Conservation (phyloP, 2,329 filamentous ascomycete genomes). For the Penicillium sp. region DNA sequence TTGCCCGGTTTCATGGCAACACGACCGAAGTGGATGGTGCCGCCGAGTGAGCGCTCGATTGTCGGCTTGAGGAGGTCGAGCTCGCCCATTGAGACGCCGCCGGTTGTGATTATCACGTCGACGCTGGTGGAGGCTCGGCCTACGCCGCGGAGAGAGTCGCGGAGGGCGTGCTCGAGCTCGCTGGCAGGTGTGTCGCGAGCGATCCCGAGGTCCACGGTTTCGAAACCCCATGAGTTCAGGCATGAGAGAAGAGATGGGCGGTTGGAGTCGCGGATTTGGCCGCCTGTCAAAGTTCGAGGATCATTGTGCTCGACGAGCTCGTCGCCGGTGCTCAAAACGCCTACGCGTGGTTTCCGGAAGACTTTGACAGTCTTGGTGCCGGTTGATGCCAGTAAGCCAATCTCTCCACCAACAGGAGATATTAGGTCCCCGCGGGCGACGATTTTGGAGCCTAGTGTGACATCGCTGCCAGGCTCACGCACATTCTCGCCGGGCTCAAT, state of each 20-base stretch:
- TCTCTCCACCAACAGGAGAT: constrained; percentile 81
- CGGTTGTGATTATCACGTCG: constrained; percentile 85
- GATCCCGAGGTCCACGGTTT: constrained; percentile 82
- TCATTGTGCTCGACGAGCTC: constrained; percentile 77
- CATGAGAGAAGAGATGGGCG: constrained; percentile 82
- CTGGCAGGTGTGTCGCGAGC: constrained; percentile 58
- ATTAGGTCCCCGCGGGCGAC: constrained; percentile 77
- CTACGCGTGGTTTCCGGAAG: constrained; percentile 74
- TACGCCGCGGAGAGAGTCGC: constrained; percentile 64
- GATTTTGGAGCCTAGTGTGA: constrained; percentile 66
- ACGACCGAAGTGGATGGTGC: constrained; percentile 92
- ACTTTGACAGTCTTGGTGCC: constrained; percentile 69
- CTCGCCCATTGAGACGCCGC: constrained; percentile 97
- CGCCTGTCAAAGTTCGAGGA: constrained; percentile 62
- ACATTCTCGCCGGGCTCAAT: constrained; percentile 82
- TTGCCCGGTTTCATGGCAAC: constrained; percentile 98
- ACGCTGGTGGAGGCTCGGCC: constrained; percentile 48
- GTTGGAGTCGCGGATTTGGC: constrained; percentile 93
- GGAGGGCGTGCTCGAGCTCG: constrained; percentile 72
- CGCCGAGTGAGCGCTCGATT: constrained; percentile 82
- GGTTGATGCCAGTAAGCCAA: constrained; percentile 83
- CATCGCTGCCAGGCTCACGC: constrained; percentile 85
- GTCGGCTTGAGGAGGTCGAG: constrained; percentile 95
- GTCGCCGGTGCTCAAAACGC: constrained; percentile 89
- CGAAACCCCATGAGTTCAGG: constrained; percentile 69